These are phyloP conservation scores for Phaffomyces opuntiae DNA, from an alignment of 805 yeast genomes.

Conservation along the genomic window DNA sequence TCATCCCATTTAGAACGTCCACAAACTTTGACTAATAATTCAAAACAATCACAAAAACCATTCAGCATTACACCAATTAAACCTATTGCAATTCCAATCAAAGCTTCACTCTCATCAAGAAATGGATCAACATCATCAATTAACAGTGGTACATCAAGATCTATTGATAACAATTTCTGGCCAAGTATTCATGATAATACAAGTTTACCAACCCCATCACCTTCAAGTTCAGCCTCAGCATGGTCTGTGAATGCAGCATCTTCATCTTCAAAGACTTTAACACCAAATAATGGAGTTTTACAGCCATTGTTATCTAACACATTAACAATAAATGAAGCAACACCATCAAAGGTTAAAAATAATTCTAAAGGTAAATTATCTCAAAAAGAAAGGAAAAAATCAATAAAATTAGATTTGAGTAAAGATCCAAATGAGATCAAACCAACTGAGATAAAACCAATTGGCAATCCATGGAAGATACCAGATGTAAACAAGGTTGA, in stretches of 20 bases:
- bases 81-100: background rate
- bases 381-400: slow-evolving; percentile 51
- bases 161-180: slow-evolving; percentile 1
- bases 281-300: background rate
- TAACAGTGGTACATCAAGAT: background rate
- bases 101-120: background rate
- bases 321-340: background rate
- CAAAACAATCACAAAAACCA: background rate
- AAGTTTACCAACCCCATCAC: background rate
- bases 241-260: too few species aligned
- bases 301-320: background rate
- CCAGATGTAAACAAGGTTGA: slow-evolving; percentile 4
- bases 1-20: slow-evolving; percentile 5
- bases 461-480: slow-evolving; percentile 15
- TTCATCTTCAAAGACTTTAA: background rate
- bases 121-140: slow-evolving; percentile 1
- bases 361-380: slow-evolving; percentile 26
- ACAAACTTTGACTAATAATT: background rate
- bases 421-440: background rate
- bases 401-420: slow-evolving; percentile 24
- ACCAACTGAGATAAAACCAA: background rate
- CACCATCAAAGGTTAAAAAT: slow-evolving; percentile 6
- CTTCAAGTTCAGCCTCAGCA: background rate
- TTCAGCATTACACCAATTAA: background rate
- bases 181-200: slow-evolving; percentile 3